Conservation (phyloP, 78 protist species). For the Dictyostelium citrinum region DNA sequence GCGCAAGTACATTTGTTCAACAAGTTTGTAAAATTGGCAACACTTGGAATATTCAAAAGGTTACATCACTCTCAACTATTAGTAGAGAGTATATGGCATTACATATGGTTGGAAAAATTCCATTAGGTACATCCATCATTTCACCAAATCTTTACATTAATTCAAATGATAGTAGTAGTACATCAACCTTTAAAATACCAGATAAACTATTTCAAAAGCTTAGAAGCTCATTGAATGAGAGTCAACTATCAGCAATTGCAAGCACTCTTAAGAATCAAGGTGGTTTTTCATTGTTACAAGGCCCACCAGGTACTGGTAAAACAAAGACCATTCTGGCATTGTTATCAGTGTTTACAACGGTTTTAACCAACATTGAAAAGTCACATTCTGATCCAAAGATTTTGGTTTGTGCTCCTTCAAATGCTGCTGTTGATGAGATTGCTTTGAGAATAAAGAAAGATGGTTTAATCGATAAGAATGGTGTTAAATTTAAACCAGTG, state of each 20-base stretch:
- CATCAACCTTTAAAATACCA: not conserved
- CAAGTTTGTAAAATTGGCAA: not conserved
- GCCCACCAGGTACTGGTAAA: conserved; percentile 91
- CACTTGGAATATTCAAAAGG: conserved; percentile 33
- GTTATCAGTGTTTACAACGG: conserved; percentile 24
- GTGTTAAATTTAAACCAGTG: conserved; percentile 25
- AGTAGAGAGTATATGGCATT: conserved; percentile 65
- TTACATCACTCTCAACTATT: conserved; percentile 33
- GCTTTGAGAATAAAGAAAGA: conserved; percentile 44
- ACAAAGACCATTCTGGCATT: conserved; percentile 83
- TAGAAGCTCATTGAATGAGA: not conserved
- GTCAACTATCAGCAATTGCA: conserved; percentile 54
- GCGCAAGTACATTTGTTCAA: not conserved
- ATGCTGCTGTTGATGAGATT: conserved; percentile 92
- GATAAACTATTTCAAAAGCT: not conserved
- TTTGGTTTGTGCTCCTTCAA: conserved; percentile 90
- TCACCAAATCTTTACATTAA: not conserved
- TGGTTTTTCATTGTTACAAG: conserved; percentile 79
- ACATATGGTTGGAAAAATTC: conserved; percentile 41
- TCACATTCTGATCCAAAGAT: conserved; percentile 11
- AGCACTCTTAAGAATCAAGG: not conserved
- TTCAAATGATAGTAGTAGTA: not conserved
- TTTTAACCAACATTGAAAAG: not conserved
- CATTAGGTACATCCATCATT: conserved; percentile 19
- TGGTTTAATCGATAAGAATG: not conserved